phyloP scores from a whole-genome alignment of 2,329 filamentous ascomycete species.

The Neospermospora avenae region DNA sequence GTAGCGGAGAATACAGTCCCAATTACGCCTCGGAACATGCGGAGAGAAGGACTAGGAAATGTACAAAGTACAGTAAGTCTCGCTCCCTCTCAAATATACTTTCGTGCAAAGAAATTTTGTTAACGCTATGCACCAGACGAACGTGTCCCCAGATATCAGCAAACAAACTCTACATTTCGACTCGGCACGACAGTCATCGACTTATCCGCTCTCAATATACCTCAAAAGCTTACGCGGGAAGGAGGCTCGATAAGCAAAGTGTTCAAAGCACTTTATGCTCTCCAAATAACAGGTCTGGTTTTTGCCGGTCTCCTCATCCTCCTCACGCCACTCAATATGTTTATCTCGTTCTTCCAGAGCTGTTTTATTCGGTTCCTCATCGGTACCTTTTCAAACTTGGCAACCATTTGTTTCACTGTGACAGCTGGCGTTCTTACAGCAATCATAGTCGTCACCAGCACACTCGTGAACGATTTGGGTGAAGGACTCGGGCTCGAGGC shows the following conservation, averaged over 20 bases:
- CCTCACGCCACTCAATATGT: slow-evolving; percentile 12
- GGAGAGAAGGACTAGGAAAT: slow-evolving; percentile 6
- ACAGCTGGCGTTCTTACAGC: slow-evolving; percentile 4
- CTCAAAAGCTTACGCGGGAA: slow-evolving; percentile 11
- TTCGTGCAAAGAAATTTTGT: background rate
- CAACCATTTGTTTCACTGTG: background rate
- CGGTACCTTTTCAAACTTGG: background rate
- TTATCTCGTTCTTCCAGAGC: slow-evolving; percentile 9
- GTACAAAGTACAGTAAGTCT: slow-evolving; percentile 16
- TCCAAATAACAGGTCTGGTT: slow-evolving; percentile 19
- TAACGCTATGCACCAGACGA: slow-evolving; percentile 1
- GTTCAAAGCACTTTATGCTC: slow-evolving; percentile 11
- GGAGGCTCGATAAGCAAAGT: slow-evolving; percentile 3
- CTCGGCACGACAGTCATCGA: slow-evolving; percentile 21
- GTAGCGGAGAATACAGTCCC: slow-evolving; percentile 13
- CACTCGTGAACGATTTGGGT: slow-evolving; percentile 4
- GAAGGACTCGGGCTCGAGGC: slow-evolving; percentile 17
- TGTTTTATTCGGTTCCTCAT: slow-evolving; percentile 2
- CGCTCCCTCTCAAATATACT: background rate
- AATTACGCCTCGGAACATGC: slow-evolving; percentile 10
- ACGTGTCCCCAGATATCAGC: slow-evolving; percentile 2
- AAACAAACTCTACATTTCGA: slow-evolving; percentile 15
- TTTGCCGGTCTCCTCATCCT: slow-evolving; percentile 16
- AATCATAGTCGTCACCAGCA: background rate
- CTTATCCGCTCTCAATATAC: slow-evolving; percentile 21